These are phyloP conservation scores for Paratinospora sagittata DNA, from an alignment of 164 flowering plant genomes.

Conservation along the genomic window DNA sequence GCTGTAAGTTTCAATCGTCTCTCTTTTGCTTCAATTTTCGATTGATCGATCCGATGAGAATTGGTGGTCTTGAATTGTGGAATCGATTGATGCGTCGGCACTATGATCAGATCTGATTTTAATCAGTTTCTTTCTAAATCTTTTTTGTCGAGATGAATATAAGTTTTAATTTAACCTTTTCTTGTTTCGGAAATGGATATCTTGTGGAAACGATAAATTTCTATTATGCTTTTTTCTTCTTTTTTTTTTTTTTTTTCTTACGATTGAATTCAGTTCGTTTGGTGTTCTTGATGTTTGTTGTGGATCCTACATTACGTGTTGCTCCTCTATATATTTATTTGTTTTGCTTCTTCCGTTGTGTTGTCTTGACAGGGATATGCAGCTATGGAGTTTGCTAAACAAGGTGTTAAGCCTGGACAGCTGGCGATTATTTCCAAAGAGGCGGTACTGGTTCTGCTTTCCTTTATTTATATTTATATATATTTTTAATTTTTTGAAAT, in stretches of 20 bases:
- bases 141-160: neutral
- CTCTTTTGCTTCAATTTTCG: neutral
- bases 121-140: neutral
- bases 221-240: neutral
- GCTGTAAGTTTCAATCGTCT: constrained; percentile 46
- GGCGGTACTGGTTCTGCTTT: constrained; percentile 47
- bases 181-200: neutral
- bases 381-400: constrained; percentile 85
- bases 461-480: neutral
- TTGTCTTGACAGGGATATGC: constrained; percentile 81
- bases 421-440: constrained; percentile 91
- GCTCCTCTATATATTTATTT: neutral
- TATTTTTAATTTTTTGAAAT: neutral
- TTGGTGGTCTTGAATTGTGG: neutral
- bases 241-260: too few species aligned
- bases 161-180: neutral
- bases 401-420: constrained; percentile 70
- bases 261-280: neutral
- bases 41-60: neutral
- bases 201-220: neutral
- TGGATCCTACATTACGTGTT: neutral
- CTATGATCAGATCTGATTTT: constrained; percentile 1
- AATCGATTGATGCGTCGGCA: neutral
- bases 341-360: neutral
- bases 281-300: neutral